Percentiles rank a stretch among this genome's conserved stretches.
Evolutionary conservation across 257 asterid species (phyloP).

Genomic region (Mentha longifolia): DNA sequence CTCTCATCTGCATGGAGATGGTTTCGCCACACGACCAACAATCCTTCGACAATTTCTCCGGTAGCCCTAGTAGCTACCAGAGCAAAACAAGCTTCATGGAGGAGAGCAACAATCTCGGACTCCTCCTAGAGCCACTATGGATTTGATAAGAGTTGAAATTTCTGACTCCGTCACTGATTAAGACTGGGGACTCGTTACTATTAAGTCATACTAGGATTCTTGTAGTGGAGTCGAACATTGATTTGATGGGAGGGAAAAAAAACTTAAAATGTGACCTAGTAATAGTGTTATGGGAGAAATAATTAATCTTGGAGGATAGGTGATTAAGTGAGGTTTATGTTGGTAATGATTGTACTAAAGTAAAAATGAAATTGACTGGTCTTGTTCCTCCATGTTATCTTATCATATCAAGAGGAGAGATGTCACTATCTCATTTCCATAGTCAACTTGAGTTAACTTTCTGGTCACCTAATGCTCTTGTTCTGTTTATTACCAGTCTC

Average conservation of each 20-base stretch:
- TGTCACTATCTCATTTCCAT: conserved; percentile 33
- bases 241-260: not conserved
- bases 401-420: conserved; percentile 37
- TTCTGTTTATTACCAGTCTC: conserved; percentile 2
- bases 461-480: conserved; percentile 35
- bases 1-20: conserved; percentile 65
- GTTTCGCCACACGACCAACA: conserved; percentile 31
- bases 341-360: conserved; percentile 35
- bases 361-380: conserved; percentile 46
- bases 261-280: conserved; percentile 19
- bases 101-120: conserved; percentile 47
- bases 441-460: conserved; percentile 37
- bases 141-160: conserved; percentile 32
- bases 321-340: conserved; percentile 12
- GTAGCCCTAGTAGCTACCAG: conserved; percentile 32
- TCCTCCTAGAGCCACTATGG: conserved; percentile 53
- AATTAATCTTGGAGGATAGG: conserved; percentile 19
- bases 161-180: not conserved
- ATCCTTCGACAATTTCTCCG: conserved; percentile 37
- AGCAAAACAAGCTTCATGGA: conserved; percentile 47
- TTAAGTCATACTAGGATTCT: conserved; percentile 7
- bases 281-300: conserved; percentile 15
- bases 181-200: not conserved
- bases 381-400: conserved; percentile 36
- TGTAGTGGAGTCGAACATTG: not conserved